Evolutionary conservation across 768 basidiomycete species (phyloP), one percentile per base, ranked within the genome.

Genomic region (Russula sp.): DNA sequence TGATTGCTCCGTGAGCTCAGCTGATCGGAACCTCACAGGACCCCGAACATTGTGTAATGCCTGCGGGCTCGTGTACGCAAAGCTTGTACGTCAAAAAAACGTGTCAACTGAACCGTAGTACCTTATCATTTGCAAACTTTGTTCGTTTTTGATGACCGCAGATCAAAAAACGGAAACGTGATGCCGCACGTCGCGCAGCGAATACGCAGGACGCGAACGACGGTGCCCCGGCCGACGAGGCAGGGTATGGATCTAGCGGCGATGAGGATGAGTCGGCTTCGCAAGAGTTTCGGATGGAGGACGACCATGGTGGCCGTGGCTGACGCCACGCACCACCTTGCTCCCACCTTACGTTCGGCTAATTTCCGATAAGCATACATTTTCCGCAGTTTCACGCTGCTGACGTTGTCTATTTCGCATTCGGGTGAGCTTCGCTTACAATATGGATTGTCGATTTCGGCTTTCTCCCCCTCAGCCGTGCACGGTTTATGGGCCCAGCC

Each of bases 21-120:
- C 65, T 62, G 65, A 67, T 62, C 63, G 64, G n/a, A 18, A 18
- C 18, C 42, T 16, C 32, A 29, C 35, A 90, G 88, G 89, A 55
- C 89, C 89, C 25, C 81, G 90, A 70, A 91, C 89, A 58, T 75
- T 92, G 56, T 92, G 89, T 72, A 92, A 92, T 71, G 89, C 89
- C 11, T 92, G 89, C 73, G 89, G 89, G 57, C 81, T 92, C 66
- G 89, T 92, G 62, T 92, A 90, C 72, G 90, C 89, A 58, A 92
- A 92, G 76, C 78, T 91, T 73, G 88, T 90, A 66, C 65, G 65
- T 65, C 65, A 66, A 60, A 48, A 48, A 38, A 53, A 46, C 49
- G 41, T 50, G 49, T 64, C 55, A 42, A 47, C 18, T 18, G 36
- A 29, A 20, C 47, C 11, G 10, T 48, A 54, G 48, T 51, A 13